phyloP scores from a whole-genome alignment of 306 rosid species.

The Trichosanthes cucumerina region DNA sequence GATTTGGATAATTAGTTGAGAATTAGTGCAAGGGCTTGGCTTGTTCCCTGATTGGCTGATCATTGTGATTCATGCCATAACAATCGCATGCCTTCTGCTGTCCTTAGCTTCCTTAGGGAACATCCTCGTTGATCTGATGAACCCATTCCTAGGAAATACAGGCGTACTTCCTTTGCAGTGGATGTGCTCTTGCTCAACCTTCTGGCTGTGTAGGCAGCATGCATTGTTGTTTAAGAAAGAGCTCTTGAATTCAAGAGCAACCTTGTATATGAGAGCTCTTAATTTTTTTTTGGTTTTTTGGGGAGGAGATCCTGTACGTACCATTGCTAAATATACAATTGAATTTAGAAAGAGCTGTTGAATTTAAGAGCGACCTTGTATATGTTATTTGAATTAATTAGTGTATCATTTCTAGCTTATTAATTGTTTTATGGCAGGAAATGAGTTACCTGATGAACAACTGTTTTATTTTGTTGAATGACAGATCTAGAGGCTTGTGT shows the following conservation, averaged over 20 bases:
- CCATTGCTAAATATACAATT: background rate
- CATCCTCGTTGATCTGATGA: background rate
- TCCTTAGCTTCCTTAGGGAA: background rate
- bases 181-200: background rate
- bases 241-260: too few relatives aligned
- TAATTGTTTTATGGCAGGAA: background rate
- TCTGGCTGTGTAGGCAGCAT: background rate
- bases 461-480: background rate
- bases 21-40: background rate
- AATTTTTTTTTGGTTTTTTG: too few relatives aligned
- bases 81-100: background rate
- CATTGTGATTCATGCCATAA: background rate
- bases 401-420: background rate
- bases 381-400: too few relatives aligned
- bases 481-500: constrained; percentile 99
- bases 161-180: background rate
- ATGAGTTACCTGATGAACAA: background rate
- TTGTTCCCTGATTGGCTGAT: background rate
- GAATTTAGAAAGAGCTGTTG: background rate
- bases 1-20: background rate
- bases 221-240: background rate
- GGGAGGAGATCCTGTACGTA: background rate
- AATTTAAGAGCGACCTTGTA: background rate
- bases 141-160: background rate
- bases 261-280: too few relatives aligned